Evolutionary conservation across 2,329 filamentous ascomycete genomes (phyloP), one percentile per base, ranked within the genome.

Genomic region (Aureobasidium sp.): DNA sequence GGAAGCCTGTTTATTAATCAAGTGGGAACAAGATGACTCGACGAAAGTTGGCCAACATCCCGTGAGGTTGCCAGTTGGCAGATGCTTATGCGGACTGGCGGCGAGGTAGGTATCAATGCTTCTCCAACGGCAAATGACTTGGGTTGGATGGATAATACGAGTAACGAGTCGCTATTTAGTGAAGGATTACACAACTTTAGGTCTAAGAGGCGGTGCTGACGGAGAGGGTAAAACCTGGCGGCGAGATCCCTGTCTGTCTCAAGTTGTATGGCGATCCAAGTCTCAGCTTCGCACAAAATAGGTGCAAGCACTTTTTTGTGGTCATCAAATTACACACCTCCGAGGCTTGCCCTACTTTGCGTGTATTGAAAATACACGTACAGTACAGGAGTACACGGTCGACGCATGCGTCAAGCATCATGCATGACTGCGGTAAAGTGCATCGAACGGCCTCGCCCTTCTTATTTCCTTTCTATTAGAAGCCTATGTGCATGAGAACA

Each of bases 211-310:
- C 37, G 37, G 36, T 45, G 25, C 54, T 39, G 54, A 48, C 42
- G 54, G 44, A 44, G 21, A 37, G 54, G 36, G 54, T 34, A 59
- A 59, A 59, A 59, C 13, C 21, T 39, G 39, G 54, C 54, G 54
- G 54, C 54, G 34, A 32, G 29, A 59, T 59, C 54, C 53, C 42
- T 59, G 54, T 59, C 54, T 59, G 54, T 59, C 54, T 59, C 44
- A 59, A 29, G 41, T 57, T 30, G 21, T n/a, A n/a, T 36, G 53
- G 42, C 27, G n/a, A 4, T 14, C 53, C 39, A 45, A 45, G 53
- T 57, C 53, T 57, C 39, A 57, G 53, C 53, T 36, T 57, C n/a
- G 41, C 14, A 55, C 39, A 25, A 34, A 14, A 6, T 45, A 57
- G 50, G 37, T 37, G 37, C n/a, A 44, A 30, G 53, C 16, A 42